These are phyloP conservation scores for Salvia rosmarinus DNA, from an alignment of 257 asterid species.

Conservation along the genomic window DNA sequence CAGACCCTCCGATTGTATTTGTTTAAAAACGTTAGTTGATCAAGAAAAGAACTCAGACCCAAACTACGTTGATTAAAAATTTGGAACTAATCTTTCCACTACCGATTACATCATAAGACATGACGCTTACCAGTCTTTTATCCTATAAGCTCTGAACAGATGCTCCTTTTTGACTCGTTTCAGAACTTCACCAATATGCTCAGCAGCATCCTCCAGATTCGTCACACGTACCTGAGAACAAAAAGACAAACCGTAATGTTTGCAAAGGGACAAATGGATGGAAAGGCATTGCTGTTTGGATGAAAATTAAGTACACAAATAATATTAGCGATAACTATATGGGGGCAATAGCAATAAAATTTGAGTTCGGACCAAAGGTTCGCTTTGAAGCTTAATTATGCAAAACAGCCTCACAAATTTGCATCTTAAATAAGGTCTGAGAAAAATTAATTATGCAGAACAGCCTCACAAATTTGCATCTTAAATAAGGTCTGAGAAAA, in stretches of 20 bases:
- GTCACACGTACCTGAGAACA: slow-evolving; percentile 81
- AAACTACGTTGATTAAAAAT: not conserved
- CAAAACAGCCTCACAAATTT: no score
- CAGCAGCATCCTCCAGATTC: slow-evolving; percentile 89
- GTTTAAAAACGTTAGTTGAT: not conserved
- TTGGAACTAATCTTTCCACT: not conserved
- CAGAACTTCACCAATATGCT: slow-evolving; percentile 95
- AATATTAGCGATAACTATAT: no score
- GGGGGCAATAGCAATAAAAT: no score
- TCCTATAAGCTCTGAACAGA: slow-evolving; percentile 82
- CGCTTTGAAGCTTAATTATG: no score
- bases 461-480: no score
- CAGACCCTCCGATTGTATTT: no score
- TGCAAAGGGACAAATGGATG: not conserved
- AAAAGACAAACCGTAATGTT: not conserved
- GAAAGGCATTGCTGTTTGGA: not conserved
- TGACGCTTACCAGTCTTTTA: slow-evolving; percentile 62
- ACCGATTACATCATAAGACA: not conserved
- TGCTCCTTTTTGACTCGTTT: slow-evolving; percentile 87
- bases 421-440: no score
- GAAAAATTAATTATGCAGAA: no score
- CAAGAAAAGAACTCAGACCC: not conserved
- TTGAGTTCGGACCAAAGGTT: no score
- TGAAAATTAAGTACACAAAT: no score
- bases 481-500: no score